Evolutionary conservation across 495 filamentous ascomycete genomes (phyloP).

Genomic region (Podospora tetraspora): DNA sequence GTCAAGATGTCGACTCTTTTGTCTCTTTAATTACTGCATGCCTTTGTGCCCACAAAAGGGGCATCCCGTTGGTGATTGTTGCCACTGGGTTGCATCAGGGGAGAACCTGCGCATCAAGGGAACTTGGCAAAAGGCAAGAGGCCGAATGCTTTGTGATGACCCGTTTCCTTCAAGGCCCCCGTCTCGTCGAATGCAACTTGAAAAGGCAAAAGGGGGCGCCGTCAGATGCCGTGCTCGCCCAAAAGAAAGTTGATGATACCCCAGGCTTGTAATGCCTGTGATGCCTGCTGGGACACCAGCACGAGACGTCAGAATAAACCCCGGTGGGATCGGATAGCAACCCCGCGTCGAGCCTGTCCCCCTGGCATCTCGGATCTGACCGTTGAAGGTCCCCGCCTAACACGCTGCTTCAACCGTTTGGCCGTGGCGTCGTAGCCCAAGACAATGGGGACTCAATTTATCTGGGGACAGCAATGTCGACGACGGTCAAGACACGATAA

Average conservation of each 20-base stretch:
- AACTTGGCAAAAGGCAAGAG: neutral
- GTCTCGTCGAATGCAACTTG: neutral
- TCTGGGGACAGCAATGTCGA: conserved; percentile 11
- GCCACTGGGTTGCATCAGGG: neutral
- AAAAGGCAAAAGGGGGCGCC: neutral
- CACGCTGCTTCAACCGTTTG: neutral
- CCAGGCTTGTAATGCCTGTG: too few relatives aligned
- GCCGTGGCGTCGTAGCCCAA: neutral
- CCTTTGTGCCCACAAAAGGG: neutral
- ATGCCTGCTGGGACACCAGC: neutral
- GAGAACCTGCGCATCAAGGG: neutral
- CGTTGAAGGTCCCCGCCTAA: conserved; percentile 3
- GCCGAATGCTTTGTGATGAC: neutral
- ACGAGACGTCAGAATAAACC: neutral
- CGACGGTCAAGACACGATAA: neutral
- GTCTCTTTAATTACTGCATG: neutral
- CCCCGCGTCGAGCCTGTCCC: neutral
- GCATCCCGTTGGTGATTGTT: neutral
- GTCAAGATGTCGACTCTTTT: neutral
- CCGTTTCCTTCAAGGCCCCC: neutral
- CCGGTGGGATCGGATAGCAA: neutral
- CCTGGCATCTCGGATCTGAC: conserved; percentile 3
- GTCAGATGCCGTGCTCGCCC: neutral
- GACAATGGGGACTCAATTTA: conserved; percentile 5
- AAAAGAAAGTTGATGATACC: neutral